Percentiles rank a stretch among this genome's conserved stretches.
Conservation (phyloP, 2,329 filamentous ascomycete genomes). For the Fusarium drepaniforme region DNA sequence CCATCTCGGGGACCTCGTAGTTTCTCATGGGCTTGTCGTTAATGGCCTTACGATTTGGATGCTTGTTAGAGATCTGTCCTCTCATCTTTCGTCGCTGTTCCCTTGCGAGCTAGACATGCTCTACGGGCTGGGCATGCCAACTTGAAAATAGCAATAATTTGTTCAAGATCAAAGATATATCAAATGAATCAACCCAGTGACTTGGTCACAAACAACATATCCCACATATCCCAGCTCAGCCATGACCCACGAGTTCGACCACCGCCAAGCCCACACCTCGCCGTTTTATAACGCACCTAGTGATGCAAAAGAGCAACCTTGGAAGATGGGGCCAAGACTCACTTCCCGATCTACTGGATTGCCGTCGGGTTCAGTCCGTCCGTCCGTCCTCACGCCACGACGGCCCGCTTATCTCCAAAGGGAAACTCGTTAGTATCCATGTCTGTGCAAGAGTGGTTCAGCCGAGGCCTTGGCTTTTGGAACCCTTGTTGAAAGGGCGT, state of each 20-base stretch:
- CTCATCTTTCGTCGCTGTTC: neutral
- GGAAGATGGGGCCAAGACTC: neutral
- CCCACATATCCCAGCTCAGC: neutral
- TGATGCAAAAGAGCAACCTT: constrained; percentile 1
- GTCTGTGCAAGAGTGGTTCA: neutral
- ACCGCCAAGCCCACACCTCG: neutral
- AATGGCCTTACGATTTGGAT: neutral
- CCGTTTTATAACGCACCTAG: neutral
- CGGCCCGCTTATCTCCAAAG: neutral
- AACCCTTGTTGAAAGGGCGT: neutral
- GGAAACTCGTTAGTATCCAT: neutral
- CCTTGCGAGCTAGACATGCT: too few relatives aligned
- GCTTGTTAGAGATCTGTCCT: neutral
- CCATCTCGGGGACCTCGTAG: neutral
- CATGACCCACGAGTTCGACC: neutral
- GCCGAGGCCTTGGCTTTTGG: neutral
- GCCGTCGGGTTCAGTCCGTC: neutral
- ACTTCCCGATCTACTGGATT: neutral
- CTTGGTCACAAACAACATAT: neutral
- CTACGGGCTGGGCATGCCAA: neutral
- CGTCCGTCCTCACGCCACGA: neutral
- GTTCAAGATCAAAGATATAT: neutral
- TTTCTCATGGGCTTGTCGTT: neutral
- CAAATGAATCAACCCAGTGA: neutral
- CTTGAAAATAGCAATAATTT: neutral